A percentile compares a stretch with the other conserved stretches of the same genome.
These are phyloP conservation scores for Cicer arietinum DNA, from an alignment of 306 rosid species.

Conservation along the genomic window DNA sequence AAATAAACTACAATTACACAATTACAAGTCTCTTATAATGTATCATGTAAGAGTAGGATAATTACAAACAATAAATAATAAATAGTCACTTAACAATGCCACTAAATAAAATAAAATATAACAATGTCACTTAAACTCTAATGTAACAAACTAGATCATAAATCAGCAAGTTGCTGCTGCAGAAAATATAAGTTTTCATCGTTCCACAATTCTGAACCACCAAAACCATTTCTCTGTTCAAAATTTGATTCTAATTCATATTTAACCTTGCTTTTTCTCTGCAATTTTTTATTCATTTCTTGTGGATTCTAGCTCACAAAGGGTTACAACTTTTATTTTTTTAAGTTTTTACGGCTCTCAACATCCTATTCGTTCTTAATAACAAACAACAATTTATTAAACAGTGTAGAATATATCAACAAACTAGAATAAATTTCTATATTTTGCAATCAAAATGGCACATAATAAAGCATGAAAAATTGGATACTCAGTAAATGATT, in stretches of 20 bases:
- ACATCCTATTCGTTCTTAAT: too few relatives aligned
- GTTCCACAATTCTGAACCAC: slow-evolving; percentile 66
- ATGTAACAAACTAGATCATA: not conserved
- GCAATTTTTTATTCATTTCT: too few relatives aligned
- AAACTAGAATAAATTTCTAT: too few relatives aligned
- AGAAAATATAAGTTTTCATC: slow-evolving; percentile 75
- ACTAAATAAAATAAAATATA: slow-evolving; percentile 3
- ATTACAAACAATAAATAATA: slow-evolving; percentile 20
- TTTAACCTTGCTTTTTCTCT: too few relatives aligned
- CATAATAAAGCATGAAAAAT: too few relatives aligned
- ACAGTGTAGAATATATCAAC: too few relatives aligned
- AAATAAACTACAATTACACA: not conserved
- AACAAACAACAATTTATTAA: too few relatives aligned
- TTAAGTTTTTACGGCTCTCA: too few relatives aligned
- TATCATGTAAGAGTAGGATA: slow-evolving; percentile 1
- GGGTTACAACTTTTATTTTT: too few relatives aligned
- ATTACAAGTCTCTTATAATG: not conserved
- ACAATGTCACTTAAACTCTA: slow-evolving; percentile 8
- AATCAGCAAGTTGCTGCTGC: slow-evolving; percentile 53
- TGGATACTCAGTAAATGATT: too few relatives aligned
- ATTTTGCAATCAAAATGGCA: too few relatives aligned
- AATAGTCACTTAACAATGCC: not conserved
- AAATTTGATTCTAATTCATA: not conserved
- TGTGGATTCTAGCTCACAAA: too few relatives aligned
- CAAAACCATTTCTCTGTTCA: slow-evolving; percentile 40